Evolutionary conservation across 2,329 filamentous ascomycete species (phyloP).

Genomic region (Dryadomyces quercus-mongolicae): DNA sequence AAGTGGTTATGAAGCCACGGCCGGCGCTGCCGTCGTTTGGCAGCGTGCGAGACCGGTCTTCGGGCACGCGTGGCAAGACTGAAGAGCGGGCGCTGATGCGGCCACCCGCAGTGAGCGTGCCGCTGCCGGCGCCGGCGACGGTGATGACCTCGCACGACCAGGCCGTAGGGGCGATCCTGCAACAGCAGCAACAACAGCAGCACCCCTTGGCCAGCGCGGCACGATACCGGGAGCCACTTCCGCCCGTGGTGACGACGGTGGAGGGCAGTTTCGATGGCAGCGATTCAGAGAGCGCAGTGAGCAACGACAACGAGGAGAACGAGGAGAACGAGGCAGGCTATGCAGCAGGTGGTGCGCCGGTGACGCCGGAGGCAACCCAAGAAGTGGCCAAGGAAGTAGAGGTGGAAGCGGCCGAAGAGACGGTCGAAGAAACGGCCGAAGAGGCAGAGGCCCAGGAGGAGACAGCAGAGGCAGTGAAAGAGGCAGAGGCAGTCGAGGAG

Average conservation of each 20-base stretch:
- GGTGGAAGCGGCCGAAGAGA: not conserved
- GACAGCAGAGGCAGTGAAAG: not conserved
- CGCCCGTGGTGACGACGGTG: conserved; percentile 57
- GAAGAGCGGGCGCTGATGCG: conserved; percentile 47
- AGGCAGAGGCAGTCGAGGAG: conserved; percentile 6
- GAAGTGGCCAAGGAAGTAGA: not conserved
- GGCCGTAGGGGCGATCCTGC: conserved; percentile 41
- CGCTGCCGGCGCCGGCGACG: conserved; percentile 19
- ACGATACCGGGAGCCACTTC: conserved; percentile 50
- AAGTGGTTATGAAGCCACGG: conserved; percentile 61
- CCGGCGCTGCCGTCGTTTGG: conserved; percentile 65
- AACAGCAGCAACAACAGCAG: conserved; percentile 39
- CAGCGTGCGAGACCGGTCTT: conserved; percentile 48
- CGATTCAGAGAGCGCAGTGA: conserved; percentile 29
- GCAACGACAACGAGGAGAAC: conserved; percentile 13
- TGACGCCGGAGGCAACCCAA: not conserved
- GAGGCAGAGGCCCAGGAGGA: not conserved
- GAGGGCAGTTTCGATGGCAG: conserved; percentile 54
- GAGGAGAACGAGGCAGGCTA: conserved; percentile 24
- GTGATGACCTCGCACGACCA: conserved; percentile 48
- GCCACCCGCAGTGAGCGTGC: conserved; percentile 19
- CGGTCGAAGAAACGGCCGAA: not conserved
- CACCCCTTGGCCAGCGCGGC: conserved; percentile 35
- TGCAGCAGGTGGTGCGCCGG: conserved; percentile 9
- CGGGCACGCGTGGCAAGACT: conserved; percentile 24